Evolutionary conservation across 2,329 filamentous ascomycete species (phyloP).

Genomic region (Elsinoe arachidis): DNA sequence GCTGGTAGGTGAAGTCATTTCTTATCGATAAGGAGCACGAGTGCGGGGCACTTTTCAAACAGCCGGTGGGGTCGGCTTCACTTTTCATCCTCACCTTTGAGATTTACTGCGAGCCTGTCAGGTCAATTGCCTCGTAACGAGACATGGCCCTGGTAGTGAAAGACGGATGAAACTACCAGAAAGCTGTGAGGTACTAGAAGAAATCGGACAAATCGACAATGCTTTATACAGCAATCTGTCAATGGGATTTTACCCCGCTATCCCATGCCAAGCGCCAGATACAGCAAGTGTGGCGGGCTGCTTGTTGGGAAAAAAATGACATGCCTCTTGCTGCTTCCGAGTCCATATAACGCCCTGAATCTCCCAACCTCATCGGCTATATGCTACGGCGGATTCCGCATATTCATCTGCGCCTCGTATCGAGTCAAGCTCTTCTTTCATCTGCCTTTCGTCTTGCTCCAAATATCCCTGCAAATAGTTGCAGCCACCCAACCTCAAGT

Average conservation of each 20-base stretch:
- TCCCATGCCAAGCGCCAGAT: background rate
- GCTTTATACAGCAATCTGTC: background rate
- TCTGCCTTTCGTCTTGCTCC: no score
- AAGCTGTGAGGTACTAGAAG: background rate
- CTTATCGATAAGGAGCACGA: background rate
- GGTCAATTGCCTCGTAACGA: no score
- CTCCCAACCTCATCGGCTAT: background rate
- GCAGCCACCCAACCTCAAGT: no score
- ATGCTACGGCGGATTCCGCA: background rate
- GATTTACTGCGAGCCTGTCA: background rate
- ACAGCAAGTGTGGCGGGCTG: slow-evolving; percentile 3
- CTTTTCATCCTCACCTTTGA: background rate
- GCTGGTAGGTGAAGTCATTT: background rate
- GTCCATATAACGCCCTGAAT: background rate
- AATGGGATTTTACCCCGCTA: background rate
- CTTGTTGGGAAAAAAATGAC: slow-evolving; percentile 8
- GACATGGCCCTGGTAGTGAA: background rate
- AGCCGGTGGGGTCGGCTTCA: slow-evolving; percentile 1
- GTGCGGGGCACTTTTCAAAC: no score
- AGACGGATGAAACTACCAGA: background rate
- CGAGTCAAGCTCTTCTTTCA: no score
- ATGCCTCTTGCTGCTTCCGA: background rate
- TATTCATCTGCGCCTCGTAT: background rate
- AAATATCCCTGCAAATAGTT: no score
- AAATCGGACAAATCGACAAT: no score